These are phyloP conservation scores for Golubevia pallescens DNA, from an alignment of 1,284 basidiomycete species.

Conservation along the genomic window DNA sequence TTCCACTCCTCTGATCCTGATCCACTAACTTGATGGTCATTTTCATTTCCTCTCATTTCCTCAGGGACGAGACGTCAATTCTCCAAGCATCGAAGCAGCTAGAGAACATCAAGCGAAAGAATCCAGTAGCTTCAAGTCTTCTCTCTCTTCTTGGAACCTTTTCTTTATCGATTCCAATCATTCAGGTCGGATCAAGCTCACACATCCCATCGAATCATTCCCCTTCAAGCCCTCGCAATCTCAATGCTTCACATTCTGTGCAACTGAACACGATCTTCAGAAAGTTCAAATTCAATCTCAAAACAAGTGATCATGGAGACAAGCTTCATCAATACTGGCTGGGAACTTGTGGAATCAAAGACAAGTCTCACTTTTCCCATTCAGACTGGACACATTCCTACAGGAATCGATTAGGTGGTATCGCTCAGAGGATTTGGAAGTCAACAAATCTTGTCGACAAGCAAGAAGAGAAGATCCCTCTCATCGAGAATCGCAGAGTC, in stretches of 20 bases:
- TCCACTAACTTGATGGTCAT: too few species aligned
- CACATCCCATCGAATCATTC: too few species aligned
- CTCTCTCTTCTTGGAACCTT: constrained; percentile 10
- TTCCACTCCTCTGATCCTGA: too few species aligned
- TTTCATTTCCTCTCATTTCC: too few species aligned
- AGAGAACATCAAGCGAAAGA: too few species aligned
- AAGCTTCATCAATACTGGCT: constrained; percentile 49
- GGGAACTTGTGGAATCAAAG: constrained; percentile 42
- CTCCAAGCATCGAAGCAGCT: too few species aligned
- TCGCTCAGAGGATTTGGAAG: not conserved
- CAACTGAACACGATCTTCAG: constrained; percentile 4
- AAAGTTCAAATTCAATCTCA: constrained; percentile 29
- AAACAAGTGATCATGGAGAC: constrained; percentile 33
- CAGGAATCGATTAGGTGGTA: not conserved
- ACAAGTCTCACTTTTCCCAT: not conserved
- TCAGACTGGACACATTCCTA: too few species aligned
- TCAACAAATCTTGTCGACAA: not conserved
- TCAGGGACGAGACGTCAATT: too few species aligned
- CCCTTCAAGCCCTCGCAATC: too few species aligned
- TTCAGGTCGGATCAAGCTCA: constrained; percentile 9
- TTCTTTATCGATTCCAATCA: constrained; percentile 11
- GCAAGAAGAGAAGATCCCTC: not conserved
- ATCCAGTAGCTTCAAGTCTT: constrained; percentile 3
- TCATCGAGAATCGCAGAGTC: constrained; percentile 40
- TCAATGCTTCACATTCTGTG: too few species aligned